phyloP scores from a whole-genome alignment of 176 grass and related monocot genomes.

The Carex scoparia region DNA sequence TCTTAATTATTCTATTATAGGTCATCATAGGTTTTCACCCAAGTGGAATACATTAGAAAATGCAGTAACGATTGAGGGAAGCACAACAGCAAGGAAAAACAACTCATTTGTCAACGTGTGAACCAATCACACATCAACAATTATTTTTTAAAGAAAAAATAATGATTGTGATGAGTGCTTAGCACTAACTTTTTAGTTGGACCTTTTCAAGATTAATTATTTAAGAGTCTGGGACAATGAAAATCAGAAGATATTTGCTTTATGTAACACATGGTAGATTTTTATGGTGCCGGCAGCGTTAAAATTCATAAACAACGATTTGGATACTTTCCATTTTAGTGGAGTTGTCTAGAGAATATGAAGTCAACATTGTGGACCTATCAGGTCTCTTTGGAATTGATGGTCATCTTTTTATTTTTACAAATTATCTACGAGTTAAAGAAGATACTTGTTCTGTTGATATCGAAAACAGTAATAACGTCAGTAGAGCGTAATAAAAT shows the following conservation, averaged over 20 bases:
- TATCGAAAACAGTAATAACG: background rate
- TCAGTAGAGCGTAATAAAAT: background rate
- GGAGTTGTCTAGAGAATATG: background rate
- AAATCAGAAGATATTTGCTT: background rate
- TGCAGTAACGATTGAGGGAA: background rate
- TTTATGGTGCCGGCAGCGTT: background rate
- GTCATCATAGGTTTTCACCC: background rate
- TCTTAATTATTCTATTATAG: too few species aligned
- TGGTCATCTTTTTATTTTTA: background rate
- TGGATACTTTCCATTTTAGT: background rate
- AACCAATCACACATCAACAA: background rate
- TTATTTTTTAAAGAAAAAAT: background rate
- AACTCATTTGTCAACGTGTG: background rate
- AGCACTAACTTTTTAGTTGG: conserved; percentile 1
- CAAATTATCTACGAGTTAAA: background rate
- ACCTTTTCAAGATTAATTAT: background rate
- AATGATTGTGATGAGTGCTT: background rate
- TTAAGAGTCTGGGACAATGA: background rate
- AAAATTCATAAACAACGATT: background rate
- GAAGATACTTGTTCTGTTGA: background rate
- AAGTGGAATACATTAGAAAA: background rate
- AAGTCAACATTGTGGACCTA: background rate
- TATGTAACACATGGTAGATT: background rate
- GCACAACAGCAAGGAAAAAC: background rate
- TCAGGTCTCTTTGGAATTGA: background rate